Percentiles rank a stretch among this genome's conserved stretches.
Conservation (phyloP, 148 eudicot species). For the Dysphania ambrosioides region DNA sequence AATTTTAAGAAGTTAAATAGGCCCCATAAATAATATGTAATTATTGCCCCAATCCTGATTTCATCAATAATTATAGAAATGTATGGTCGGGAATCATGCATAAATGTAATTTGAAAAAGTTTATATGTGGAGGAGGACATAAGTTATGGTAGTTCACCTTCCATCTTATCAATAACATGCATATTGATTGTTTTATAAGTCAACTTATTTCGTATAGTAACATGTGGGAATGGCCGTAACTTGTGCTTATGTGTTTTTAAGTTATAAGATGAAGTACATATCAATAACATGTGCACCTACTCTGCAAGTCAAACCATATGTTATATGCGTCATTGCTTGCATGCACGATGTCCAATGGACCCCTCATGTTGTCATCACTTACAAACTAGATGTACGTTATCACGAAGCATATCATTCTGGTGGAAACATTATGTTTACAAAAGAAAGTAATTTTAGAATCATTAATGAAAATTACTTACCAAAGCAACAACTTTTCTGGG, state of each 20-base stretch:
- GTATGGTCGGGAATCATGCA: not conserved
- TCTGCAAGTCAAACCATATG: not conserved
- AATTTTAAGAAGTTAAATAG: too few species aligned
- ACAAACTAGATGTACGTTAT: not conserved
- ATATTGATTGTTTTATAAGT: not conserved
- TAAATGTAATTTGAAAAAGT: not conserved
- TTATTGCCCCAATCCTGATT: too few species aligned
- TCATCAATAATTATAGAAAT: not conserved
- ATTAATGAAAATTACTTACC: too few species aligned
- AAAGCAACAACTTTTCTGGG: too few species aligned
- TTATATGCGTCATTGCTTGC: not conserved
- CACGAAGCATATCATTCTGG: too few species aligned
- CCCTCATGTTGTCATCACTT: not conserved
- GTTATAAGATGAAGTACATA: slow-evolving; percentile 4
- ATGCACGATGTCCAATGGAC: not conserved
- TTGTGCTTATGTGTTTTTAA: not conserved
- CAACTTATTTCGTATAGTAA: not conserved
- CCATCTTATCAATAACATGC: not conserved
- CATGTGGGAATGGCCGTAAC: not conserved
- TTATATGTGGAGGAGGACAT: not conserved
- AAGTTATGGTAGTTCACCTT: not conserved
- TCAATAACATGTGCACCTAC: not conserved
- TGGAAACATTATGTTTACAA: too few species aligned
- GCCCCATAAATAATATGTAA: too few species aligned
- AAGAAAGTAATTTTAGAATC: too few species aligned